Percentiles rank a stretch among this genome's conserved stretches.
Conservation (phyloP, 192 early-diverging fungal genomes). For the Piromyces sp. region DNA sequence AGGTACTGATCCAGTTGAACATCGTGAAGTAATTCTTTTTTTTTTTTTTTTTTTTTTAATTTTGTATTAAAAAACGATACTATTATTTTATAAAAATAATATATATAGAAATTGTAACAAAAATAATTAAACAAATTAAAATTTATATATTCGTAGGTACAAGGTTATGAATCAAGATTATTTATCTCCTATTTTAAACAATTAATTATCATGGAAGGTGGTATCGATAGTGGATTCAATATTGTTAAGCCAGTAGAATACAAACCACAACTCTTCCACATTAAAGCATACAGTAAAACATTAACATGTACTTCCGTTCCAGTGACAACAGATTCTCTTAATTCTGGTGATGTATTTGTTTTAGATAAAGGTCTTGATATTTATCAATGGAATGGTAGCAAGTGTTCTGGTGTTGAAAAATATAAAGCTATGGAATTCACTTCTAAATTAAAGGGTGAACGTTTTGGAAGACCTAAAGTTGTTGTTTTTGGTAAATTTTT, state of each 20-base stretch:
- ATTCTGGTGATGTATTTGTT: conserved; percentile 62
- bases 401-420: conserved; percentile 43
- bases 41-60: not conserved
- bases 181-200: conserved; percentile 50
- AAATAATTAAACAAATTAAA: too few species aligned
- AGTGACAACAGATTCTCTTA: conserved; percentile 25
- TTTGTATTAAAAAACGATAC: too few species aligned
- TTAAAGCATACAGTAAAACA: not conserved
- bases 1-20: not conserved
- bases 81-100: too few species aligned
- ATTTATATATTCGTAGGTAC: too few species aligned
- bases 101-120: too few species aligned
- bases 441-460: conserved; percentile 33
- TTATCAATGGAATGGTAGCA: conserved; percentile 50
- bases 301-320: conserved; percentile 12
- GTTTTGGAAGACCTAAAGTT: conserved; percentile 32
- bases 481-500: conserved; percentile 37
- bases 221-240: conserved; percentile 54
- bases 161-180: conserved; percentile 38
- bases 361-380: conserved; percentile 47
- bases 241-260: conserved; percentile 20
- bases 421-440: conserved; percentile 50
- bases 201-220: conserved; percentile 40
- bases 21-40: not conserved
- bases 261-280: conserved; percentile 1